Evolutionary conservation across 257 asterid genomes (phyloP).

Genomic region (Paraleonurus japonicus): DNA sequence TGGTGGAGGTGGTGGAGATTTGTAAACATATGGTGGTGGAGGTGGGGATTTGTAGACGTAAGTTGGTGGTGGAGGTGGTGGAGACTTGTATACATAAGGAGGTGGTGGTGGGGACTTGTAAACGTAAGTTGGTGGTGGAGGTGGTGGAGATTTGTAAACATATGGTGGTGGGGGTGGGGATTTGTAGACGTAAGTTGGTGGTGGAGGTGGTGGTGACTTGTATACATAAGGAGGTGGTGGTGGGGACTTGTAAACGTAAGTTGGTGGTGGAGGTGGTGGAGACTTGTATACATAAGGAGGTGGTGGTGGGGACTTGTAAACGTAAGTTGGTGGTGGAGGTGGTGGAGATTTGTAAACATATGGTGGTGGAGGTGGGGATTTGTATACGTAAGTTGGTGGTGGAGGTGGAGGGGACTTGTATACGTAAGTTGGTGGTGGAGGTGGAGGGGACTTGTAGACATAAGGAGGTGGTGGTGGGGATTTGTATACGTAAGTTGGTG

Average conservation of each 20-base stretch:
- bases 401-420: constrained; percentile 28
- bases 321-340: constrained; percentile 17
- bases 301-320: constrained; percentile 60
- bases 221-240: constrained; percentile 35
- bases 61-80: constrained; percentile 20
- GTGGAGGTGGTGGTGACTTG: constrained; percentile 24
- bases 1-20: constrained; percentile 29
- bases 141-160: constrained; percentile 36
- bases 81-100: background rate
- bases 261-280: constrained; percentile 37
- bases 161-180: constrained; percentile 34
- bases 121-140: constrained; percentile 22
- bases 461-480: constrained; percentile 27
- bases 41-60: constrained; percentile 24
- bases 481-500: background rate
- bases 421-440: constrained; percentile 14
- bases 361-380: constrained; percentile 23
- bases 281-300: constrained; percentile 37
- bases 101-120: constrained; percentile 22
- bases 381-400: constrained; percentile 11
- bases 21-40: constrained; percentile 13
- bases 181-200: constrained; percentile 20
- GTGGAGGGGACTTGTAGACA: background rate
- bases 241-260: constrained; percentile 29
- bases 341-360: constrained; percentile 29